phyloP scores from a whole-genome alignment of 2,329 filamentous ascomycete genomes.

The Anthostomella pinea region DNA sequence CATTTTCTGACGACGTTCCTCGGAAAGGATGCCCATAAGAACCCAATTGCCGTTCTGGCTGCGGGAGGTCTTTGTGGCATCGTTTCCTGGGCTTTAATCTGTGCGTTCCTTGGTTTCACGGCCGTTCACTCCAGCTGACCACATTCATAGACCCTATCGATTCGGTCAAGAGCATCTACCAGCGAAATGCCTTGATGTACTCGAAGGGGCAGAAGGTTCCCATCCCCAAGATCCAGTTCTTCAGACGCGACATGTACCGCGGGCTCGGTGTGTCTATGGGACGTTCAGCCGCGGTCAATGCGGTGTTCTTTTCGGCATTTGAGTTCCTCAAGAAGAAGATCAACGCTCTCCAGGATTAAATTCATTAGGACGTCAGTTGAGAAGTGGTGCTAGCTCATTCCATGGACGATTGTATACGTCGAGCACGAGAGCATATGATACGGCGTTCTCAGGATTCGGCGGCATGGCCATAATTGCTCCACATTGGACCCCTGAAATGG shows the following conservation, averaged over 20 bases:
- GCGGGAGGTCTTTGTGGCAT: constrained; percentile 80
- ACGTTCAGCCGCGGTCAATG: constrained; percentile 78
- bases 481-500: constrained; percentile 11
- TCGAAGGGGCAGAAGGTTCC: constrained; percentile 62
- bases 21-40: constrained; percentile 69
- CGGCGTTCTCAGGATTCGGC: constrained; percentile 17
- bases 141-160: constrained; percentile 71
- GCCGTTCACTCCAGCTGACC: no score
- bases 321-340: constrained; percentile 76
- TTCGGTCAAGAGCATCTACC: constrained; percentile 81
- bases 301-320: constrained; percentile 86
- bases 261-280: constrained; percentile 81
- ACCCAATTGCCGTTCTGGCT: constrained; percentile 72
- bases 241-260: constrained; percentile 75
- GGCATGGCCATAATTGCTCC: constrained; percentile 5
- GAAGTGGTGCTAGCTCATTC: constrained; percentile 5
- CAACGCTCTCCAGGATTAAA: constrained; percentile 49
- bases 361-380: constrained; percentile 7
- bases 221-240: constrained; percentile 73
- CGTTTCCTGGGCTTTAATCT: constrained; percentile 47
- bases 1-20: constrained; percentile 74
- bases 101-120: no score
- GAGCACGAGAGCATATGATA: constrained; percentile 19
- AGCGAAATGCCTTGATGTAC: constrained; percentile 73
- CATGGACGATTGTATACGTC: constrained; percentile 17